Conservation (phyloP, 2,329 filamentous ascomycete genomes). For the Sodiomyces alkalinus region DNA sequence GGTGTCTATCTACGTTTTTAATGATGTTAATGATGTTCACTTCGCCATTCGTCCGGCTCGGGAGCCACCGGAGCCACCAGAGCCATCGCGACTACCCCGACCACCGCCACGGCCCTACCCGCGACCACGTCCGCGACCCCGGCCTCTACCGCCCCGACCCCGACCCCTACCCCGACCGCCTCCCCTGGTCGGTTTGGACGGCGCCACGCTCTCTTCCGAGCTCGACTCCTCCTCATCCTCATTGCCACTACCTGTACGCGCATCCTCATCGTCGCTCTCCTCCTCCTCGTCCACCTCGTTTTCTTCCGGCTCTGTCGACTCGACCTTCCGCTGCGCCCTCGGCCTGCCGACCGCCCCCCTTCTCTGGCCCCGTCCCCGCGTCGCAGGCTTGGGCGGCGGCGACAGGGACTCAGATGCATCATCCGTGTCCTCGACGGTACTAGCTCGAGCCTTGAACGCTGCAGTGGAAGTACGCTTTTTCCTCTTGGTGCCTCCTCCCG, state of each 20-base stretch:
- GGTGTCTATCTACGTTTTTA: too few relatives aligned
- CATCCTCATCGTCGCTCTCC: slow-evolving; percentile 7
- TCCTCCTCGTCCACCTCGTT: slow-evolving; percentile 22
- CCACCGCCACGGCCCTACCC: slow-evolving; percentile 4
- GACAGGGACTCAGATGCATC: slow-evolving; percentile 26
- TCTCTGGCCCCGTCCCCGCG: slow-evolving; percentile 21
- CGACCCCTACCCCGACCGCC: slow-evolving; percentile 19
- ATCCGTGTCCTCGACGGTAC: slow-evolving; percentile 38
- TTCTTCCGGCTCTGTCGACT: slow-evolving; percentile 16
- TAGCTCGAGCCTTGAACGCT: slow-evolving; percentile 18
- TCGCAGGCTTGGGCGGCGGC: slow-evolving; percentile 21
- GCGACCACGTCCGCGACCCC: slow-evolving; percentile 9
- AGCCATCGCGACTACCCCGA: too few relatives aligned
- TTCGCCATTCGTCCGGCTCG: too few relatives aligned
- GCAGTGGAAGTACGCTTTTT: slow-evolving; percentile 26
- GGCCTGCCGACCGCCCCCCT: slow-evolving; percentile 22
- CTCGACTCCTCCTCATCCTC: slow-evolving; percentile 9
- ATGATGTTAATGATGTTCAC: too few relatives aligned
- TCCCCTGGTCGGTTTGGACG: slow-evolving; percentile 20
- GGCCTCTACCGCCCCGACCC: slow-evolving; percentile 16
- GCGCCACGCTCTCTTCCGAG: slow-evolving; percentile 14
- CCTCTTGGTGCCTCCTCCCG: slow-evolving; percentile 16
- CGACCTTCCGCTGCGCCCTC: slow-evolving; percentile 18
- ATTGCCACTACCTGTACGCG: slow-evolving; percentile 1
- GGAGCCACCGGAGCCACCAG: too few relatives aligned